Evolutionary conservation across 2,329 filamentous ascomycete genomes (phyloP), one percentile per base, ranked within the genome.

Genomic region (Paracoccidioides brasiliensis): DNA sequence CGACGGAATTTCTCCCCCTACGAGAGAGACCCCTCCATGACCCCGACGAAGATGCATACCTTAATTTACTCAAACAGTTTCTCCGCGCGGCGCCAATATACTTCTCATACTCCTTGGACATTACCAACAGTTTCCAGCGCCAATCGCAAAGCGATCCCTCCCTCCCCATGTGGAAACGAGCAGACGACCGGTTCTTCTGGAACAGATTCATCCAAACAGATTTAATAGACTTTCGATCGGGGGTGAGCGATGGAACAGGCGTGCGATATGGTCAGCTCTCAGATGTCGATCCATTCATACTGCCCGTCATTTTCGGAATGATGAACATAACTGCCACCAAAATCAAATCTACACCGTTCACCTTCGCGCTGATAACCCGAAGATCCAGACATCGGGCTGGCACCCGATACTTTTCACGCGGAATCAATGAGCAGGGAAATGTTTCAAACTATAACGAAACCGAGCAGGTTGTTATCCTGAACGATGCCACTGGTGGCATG

Each of bases 381-480:
- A 82, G 93, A 63, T 95, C 90, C 28, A 81, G 94, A 62, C 84
- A 93, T 70, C 82, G 91, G 59, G 90, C 85, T 40, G 93, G 93
- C 46, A 97, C 93, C 14, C 80, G 94, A 67, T 97, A 96, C 73
- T 93, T 98, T 69, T 94, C 93, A 2, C 84, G 93, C 61, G 93
- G 93, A 53, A 82, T 97, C 49, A 91, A 98, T 67, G 90, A 95
- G 61, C 79, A 93, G 59, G 93, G 93, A 30, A 83, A 97, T 69
- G 93, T 93, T n/a, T 89, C 93, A 61, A 98, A 98, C 70, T 98
- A 91, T 78, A 98, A 98, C 68, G 93, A 98, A 76, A 97, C 93
- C 0, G 93, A 98, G 69, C 93, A 98, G 69, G 78, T 93, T 38
- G 79, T 95, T 58, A 82, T 98, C 41, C 72, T 97, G 62, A 97